A percentile compares a stretch with the other conserved stretches of the same genome.
phyloP scores from a whole-genome alignment of 805 yeast species.

The Maudiozyma serrabonitensis region DNA sequence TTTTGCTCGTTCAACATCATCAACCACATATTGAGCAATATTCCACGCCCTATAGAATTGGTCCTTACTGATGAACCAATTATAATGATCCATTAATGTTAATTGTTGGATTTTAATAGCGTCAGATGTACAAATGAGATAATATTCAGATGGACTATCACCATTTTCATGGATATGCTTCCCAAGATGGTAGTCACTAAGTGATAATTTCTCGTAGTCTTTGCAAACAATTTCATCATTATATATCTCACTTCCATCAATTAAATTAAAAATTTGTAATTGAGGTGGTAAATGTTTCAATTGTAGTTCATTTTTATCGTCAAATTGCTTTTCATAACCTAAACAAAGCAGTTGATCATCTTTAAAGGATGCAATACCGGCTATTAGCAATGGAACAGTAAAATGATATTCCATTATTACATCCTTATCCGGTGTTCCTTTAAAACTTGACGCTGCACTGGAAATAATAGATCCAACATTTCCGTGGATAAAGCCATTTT shows the following conservation, averaged over 20 bases:
- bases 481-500: constrained; percentile 1
- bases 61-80: constrained; percentile 57
- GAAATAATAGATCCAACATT: constrained; percentile 28
- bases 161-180: constrained; percentile 35
- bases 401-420: constrained; percentile 32
- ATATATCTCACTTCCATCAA: constrained; percentile 60
- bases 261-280: constrained; percentile 53
- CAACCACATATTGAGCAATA: constrained; percentile 51
- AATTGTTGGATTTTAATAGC: constrained; percentile 67
- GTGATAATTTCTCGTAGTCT: constrained; percentile 48
- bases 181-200: constrained; percentile 72
- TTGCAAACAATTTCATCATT: constrained; percentile 70
- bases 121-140: constrained; percentile 70
- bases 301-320: constrained; percentile 23
- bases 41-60: constrained; percentile 67
- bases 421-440: constrained; percentile 34
- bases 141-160: constrained; percentile 37
- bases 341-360: constrained; percentile 53
- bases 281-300: constrained; percentile 52
- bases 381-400: constrained; percentile 41
- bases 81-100: constrained; percentile 56
- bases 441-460: constrained; percentile 39
- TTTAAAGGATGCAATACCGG: constrained; percentile 70
- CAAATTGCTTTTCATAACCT: constrained; percentile 14
- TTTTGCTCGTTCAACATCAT: constrained; percentile 40